These are phyloP conservation scores for Fusarium verrucosum DNA, from an alignment of 2,329 filamentous ascomycete species.

Conservation along the genomic window DNA sequence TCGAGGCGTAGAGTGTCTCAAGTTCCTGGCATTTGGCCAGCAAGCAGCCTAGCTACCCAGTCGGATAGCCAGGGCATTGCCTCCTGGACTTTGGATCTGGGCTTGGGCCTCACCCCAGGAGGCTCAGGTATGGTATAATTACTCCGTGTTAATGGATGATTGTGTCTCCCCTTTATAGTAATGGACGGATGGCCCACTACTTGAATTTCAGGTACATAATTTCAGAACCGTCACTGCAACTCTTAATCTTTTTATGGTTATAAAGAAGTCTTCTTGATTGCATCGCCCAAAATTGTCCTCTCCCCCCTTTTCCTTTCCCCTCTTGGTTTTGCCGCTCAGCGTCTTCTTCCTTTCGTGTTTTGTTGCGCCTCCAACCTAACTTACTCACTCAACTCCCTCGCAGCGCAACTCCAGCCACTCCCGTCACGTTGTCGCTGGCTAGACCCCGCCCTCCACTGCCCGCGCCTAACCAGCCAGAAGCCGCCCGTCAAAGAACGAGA, in stretches of 20 bases:
- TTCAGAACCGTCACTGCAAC: slow-evolving; percentile 13
- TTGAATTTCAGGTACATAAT: slow-evolving; percentile 37
- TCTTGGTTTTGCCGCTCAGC: slow-evolving; percentile 29
- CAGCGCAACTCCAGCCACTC: slow-evolving; percentile 42
- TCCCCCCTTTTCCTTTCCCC: slow-evolving; percentile 14
- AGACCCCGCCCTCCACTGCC: slow-evolving; percentile 44
- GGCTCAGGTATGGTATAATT: slow-evolving; percentile 16
- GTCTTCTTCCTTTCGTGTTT: slow-evolving; percentile 11
- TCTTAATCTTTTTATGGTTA: slow-evolving; percentile 8
- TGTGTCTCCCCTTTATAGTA: slow-evolving; percentile 24
- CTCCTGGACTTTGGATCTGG: slow-evolving; percentile 20
- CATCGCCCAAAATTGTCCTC: background rate
- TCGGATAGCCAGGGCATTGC: slow-evolving; percentile 17
- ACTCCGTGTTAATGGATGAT: slow-evolving; percentile 31
- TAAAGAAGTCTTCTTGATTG: slow-evolving; percentile 15
- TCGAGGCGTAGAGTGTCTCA: slow-evolving; percentile 36
- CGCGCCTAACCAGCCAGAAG: slow-evolving; percentile 44
- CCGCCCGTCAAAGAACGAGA: slow-evolving; percentile 40
- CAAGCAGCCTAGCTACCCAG: background rate
- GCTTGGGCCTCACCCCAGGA: slow-evolving; percentile 19
- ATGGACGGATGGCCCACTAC: slow-evolving; percentile 31
- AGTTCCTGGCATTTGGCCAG: slow-evolving; percentile 11
- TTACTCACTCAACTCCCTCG: no score
- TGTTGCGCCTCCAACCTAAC: slow-evolving; percentile 30
- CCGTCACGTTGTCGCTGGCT: slow-evolving; percentile 42